Evolutionary conservation across 164 flowering plant species (phyloP), one percentile per base, ranked within the genome.

Genomic region (Vitis cinerea): DNA sequence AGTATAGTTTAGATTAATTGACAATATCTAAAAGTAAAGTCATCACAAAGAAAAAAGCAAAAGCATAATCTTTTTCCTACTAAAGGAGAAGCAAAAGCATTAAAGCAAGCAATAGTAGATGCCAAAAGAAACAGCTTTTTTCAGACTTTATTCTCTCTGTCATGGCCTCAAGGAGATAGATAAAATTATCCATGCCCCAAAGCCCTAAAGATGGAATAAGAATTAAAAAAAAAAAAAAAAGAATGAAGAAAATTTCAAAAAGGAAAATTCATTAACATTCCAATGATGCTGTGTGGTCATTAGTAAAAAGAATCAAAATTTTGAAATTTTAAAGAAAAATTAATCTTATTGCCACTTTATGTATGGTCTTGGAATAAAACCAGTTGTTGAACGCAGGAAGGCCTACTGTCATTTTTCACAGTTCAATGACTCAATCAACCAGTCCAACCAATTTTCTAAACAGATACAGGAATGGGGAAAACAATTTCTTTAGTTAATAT

Each of bases 21-120:
- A 51, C 23, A 19, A 49, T 31, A 69, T 30, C 65, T 15, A 50
- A 59, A 59, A 72, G 10, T 30, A 12, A 58, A 57, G 60, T 48
- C 23, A 64, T 23, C 29, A 61, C 9, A 51, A 31, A 58, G 56
- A 70, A 61, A 70, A 64, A 66, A n/a, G 50, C 29, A 60, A 71
- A 71, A 74, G 74, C 71, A 72, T 37, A 63, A 64, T 19, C 58
- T 67, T 74, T 74, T 74, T 53, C 27, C 68, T 10, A 9, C 7
- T 52, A 69, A 70, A 68, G 71, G 30, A 2, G 66, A 65, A 64
- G 67, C 50, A 50, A 69, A 59, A 72, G 44, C 52, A 16, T 19
- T 60, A 72, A 68, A 72, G 72, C 54, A 27, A n/a, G 59, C 17
- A 59, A 64, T 29, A 59, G 49, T 49, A 58, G n/a, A 59, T 59